Evolutionary conservation across 495 filamentous ascomycete species (phyloP).

Genomic region (Daldinia caldariorum): DNA sequence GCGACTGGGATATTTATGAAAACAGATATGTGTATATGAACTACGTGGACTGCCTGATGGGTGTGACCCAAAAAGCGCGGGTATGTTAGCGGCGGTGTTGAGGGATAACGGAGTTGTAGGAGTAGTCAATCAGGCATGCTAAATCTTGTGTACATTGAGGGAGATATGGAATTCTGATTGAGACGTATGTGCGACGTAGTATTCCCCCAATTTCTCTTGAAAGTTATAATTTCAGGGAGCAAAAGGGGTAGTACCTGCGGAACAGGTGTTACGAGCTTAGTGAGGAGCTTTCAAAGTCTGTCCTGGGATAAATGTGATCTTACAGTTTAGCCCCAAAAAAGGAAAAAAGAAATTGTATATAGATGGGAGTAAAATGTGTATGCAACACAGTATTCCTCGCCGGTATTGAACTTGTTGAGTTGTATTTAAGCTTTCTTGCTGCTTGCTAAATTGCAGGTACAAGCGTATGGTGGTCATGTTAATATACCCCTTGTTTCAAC

Average conservation of each 20-base stretch:
- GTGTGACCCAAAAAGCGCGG: neutral
- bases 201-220: neutral
- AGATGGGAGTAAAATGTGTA: neutral
- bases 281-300: too few relatives aligned
- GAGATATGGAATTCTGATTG: neutral
- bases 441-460: too few relatives aligned
- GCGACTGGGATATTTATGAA: neutral
- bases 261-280: neutral
- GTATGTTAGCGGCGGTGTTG: conserved; percentile 7
- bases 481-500: too few relatives aligned
- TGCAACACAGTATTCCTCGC: neutral
- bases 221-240: neutral
- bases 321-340: neutral
- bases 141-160: neutral
- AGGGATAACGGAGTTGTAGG: conserved; percentile 1
- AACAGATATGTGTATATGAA: neutral
- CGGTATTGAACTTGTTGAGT: neutral
- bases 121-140: neutral
- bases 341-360: neutral
- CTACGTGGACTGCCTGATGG: neutral
- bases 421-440: neutral
- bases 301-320: neutral
- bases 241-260: neutral
- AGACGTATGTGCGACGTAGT: neutral
- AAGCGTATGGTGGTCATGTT: too few relatives aligned